Base-by-base conservation (phyloP, 2,329 filamentous ascomycete genomes). In the Aspergillus fischeri region DNA sequence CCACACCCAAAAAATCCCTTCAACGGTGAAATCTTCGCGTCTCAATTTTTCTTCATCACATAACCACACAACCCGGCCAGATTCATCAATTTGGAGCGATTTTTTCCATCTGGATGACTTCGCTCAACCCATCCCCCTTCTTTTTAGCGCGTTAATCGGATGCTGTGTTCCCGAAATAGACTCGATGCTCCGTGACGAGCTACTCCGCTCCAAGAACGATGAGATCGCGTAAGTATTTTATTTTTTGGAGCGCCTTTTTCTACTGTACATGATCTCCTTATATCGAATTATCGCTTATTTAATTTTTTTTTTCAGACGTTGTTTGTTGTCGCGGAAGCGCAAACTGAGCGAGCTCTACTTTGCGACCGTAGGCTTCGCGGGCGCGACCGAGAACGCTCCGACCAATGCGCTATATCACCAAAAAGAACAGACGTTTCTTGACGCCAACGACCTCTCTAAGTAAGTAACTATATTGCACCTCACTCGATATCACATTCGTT, bases 281-380 rank as follows among this genome's bases (percentile, higher is more conserved):
- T 65, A 60, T 61, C 51, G 57, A 63, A 62, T 65, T 67, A 62
- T 72, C 65, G 70, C 74, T 76, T 63, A 76, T 65, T 67, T 65
- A 58, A 59, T 67, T 64, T 75, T 73, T 64, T 72, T 64, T 67
- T 27, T 47, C 52, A 80, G 78, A 73, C 74, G 72, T 71, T 80
- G 78, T 83, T 85, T 89, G 81, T 83, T 83, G 77, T 91, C 89
- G 82, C 89, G 90, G 77, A 94, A 95, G 85, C 87, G 91, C 77
- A 95, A 95, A 82, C 83, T 96, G 74, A 88, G 88, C 75, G 89
- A 94, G 80, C 84, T 96, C 69, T 96, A 89, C 80, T 85, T 90
- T 82, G 87, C 90, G 80, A 89, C 88, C 75, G 85, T 87, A 73
- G 75, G 81, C 63, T 73, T 78, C 65, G 68, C 72, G 65, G 70